These are phyloP conservation scores for Amauroascus verrucosus DNA, from an alignment of 2,329 filamentous ascomycete genomes.

Conservation along the genomic window DNA sequence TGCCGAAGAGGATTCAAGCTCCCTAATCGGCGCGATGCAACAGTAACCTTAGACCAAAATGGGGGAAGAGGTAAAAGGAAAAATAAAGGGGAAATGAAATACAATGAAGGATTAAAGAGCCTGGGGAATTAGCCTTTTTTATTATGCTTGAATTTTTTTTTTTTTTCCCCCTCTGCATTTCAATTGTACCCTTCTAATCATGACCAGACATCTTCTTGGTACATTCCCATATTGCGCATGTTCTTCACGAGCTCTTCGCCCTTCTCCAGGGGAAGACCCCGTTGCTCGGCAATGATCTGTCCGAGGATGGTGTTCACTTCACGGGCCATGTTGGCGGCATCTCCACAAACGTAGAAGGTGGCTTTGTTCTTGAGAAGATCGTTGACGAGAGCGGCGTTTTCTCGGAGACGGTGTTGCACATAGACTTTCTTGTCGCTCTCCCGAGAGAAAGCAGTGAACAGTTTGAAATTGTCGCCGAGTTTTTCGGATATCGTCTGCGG, in stretches of 20 bases:
- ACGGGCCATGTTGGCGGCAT: constrained; percentile 92
- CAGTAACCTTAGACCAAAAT: not conserved
- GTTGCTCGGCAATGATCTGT: constrained; percentile 75
- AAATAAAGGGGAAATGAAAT: constrained; percentile 12
- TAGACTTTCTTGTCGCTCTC: constrained; percentile 84
- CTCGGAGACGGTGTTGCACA: constrained; percentile 84
- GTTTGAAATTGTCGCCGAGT: constrained; percentile 78
- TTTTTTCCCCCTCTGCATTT: not conserved
- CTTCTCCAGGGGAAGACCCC: constrained; percentile 72
- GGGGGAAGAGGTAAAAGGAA: constrained; percentile 15
- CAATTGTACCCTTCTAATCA: no score
- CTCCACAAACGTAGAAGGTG: constrained; percentile 96
- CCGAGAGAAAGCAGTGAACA: constrained; percentile 92
- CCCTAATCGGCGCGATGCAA: not conserved
- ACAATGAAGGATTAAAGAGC: constrained; percentile 2
- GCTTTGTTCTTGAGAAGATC: constrained; percentile 73
- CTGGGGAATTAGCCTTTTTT: not conserved
- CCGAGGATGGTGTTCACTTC: constrained; percentile 82
- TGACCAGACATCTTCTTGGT: constrained; percentile 74
- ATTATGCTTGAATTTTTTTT: not conserved
- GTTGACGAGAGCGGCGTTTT: constrained; percentile 74
- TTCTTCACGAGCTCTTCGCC: constrained; percentile 94
- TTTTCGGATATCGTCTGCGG: constrained; percentile 67
- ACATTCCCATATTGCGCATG: constrained; percentile 89
- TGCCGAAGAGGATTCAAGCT: not conserved